Base-by-base conservation (phyloP, 140 eudicot species). In the Anethum foeniculum region DNA sequence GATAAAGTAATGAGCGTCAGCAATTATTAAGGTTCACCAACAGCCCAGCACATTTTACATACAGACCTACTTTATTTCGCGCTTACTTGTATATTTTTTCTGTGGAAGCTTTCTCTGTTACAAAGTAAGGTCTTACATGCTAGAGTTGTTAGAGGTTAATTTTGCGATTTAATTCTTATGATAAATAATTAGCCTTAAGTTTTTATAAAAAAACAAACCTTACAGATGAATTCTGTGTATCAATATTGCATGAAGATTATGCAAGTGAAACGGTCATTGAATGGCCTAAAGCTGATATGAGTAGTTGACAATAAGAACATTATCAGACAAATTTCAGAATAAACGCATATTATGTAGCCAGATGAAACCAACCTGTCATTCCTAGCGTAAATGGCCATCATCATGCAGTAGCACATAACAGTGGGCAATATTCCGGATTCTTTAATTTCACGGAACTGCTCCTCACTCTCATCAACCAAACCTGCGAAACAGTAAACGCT, bases 371-470 rank as follows among this genome's bases (percentile, higher is more conserved):
- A 94, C 98, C 97, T 90, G 87, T 90, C 96, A 80, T 82, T 80
- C 83, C 88, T 94, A 4, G 94, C 98, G 78, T 90, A 92, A 76
- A 85, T 84, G 77, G 97, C 91, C 79, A 94, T 88, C 97, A 94
- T 89, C 98, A 92, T 94, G 78, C 97, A 94, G 84, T 94, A 94
- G 79, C 98, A 92, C 90, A 94, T 94, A 75, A 90, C 93, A 83
- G 96, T 92, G 25, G 98, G 98, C 80, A 90, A 84, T 82, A 87
- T 86, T 64, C 91, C 98, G 86, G 88, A 79, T 83, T 86, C 91
- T 87, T 90, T 92, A 62, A 94, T 92, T 85, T 94, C 97, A 78
- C 82, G 82, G 87, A 94, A 94, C 87, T 94, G 97, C 82, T 92
- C 90, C 89, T 88, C 98, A 81, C 96, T 92, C 86, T 94, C 97